phyloP scores from a whole-genome alignment of 306 rosid genomes.

The Vigna hirtella region DNA sequence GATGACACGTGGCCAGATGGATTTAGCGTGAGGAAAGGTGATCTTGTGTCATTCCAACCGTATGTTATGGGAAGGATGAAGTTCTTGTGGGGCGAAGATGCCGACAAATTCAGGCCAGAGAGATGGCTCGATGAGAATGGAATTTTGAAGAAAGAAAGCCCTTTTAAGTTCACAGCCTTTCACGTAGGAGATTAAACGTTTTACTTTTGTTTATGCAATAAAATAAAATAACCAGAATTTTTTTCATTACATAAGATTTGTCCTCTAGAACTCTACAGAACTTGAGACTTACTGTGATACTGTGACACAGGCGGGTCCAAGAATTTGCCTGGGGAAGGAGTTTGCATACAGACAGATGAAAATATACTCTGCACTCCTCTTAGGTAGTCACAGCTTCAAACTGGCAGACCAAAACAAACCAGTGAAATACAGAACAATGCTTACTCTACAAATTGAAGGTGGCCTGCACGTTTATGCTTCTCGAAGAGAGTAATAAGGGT shows the following conservation, averaged over 20 bases:
- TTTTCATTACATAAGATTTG: neutral
- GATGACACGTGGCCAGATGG: constrained; percentile 74
- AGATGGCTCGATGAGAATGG: constrained; percentile 65
- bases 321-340: constrained; percentile 7
- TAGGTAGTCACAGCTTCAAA: constrained; percentile 17
- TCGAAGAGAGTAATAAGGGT: constrained; percentile 19
- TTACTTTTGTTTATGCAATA: neutral
- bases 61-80: constrained; percentile 78
- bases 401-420: constrained; percentile 53
- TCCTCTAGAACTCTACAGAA: neutral
- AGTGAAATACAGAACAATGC: constrained; percentile 54
- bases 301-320: constrained; percentile 20
- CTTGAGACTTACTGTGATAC: neutral
- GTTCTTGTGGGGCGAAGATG: constrained; percentile 74
- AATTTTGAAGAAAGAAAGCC: constrained; percentile 55
- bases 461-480: constrained; percentile 60
- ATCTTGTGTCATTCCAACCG: constrained; percentile 48
- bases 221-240: neutral
- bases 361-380: neutral
- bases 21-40: constrained; percentile 67
- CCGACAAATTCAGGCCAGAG: constrained; percentile 68
- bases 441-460: constrained; percentile 70
- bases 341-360: constrained; percentile 12
- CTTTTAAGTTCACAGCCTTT: constrained; percentile 73
- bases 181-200: constrained; percentile 41